phyloP scores from a whole-genome alignment of 768 basidiomycete genomes.

The Russula brevipes region DNA sequence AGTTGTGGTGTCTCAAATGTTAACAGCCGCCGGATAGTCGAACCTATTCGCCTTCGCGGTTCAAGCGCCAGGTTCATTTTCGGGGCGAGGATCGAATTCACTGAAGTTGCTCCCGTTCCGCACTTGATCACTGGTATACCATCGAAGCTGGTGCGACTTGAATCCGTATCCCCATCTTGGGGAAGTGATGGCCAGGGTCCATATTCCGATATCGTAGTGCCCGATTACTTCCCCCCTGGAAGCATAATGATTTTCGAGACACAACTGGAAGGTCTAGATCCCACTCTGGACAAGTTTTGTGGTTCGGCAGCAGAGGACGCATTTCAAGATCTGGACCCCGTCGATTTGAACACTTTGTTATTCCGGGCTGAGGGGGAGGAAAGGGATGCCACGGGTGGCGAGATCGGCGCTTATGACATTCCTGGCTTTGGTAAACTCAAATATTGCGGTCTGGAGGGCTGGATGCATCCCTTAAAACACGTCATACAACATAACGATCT shows the following conservation, averaged over 20 bases:
- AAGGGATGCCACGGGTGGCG: slow-evolving; percentile 75
- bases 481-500: slow-evolving; percentile 90
- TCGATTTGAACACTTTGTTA: slow-evolving; percentile 86
- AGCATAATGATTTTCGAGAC: slow-evolving; percentile 92
- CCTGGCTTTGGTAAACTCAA: slow-evolving; percentile 68
- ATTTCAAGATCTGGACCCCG: slow-evolving; percentile 65
- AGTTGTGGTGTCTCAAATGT: background rate
- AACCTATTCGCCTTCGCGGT: slow-evolving; percentile 76
- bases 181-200: slow-evolving; percentile 62
- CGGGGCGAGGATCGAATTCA: slow-evolving; percentile 69
- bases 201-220: slow-evolving; percentile 75
- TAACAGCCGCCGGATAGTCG: slow-evolving; percentile 45
- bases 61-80: slow-evolving; percentile 76
- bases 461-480: slow-evolving; percentile 84
- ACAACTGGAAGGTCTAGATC: slow-evolving; percentile 67
- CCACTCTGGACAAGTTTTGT: slow-evolving; percentile 69
- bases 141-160: slow-evolving; percentile 59
- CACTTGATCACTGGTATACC: slow-evolving; percentile 66
- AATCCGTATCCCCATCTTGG: slow-evolving; percentile 51
- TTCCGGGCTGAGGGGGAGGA: slow-evolving; percentile 90
- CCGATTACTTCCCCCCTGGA: slow-evolving; percentile 91
- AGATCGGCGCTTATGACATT: slow-evolving; percentile 78
- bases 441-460: slow-evolving; percentile 95
- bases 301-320: slow-evolving; percentile 63
- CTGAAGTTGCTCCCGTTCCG: slow-evolving; percentile 49